Base-by-base conservation (phyloP, 1,139 yeast species). In the Yarrowia galli region DNA sequence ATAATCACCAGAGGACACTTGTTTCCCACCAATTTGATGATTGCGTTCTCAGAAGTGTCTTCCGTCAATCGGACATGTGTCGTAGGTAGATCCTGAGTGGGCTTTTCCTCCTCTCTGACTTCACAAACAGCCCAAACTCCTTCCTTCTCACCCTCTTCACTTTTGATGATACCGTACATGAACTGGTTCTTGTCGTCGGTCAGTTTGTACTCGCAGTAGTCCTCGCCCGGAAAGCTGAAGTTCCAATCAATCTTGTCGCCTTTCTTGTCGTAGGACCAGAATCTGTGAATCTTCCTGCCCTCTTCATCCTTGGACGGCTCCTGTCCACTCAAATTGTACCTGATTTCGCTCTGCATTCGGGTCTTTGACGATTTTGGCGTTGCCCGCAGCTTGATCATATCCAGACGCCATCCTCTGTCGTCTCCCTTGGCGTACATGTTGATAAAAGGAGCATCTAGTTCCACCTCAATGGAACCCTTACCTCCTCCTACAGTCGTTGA, bases 131-230 rank as follows among this genome's bases (percentile, higher is more conserved):
- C 42, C 42, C 58, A 35, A 7, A 51, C 58, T 2, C 42, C 58
- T 16, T 35, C 40, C 42, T 32, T 51, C 15, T 51, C 42, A 7
- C 60, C 60, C 9, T 54, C 60, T 7, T 36, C 45, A 12, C 22
- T 16, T 22, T 54, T 36, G 32, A 54, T 38, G 16, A 54, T 20
- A 1, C 45, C 60, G 35, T 54, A 54, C 46, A 54, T 38, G 45
- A 38, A 54, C 45, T 38, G 32, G 45, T 54, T 38, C 10, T 23
- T 54, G n/a, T 54, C 60, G 22, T 54, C 60, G 2, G 60, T 54
- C 22, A 54, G 35, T 18, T 54, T 54, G 45, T 54, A 54, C n/a
- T 54, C 60, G 45, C 60, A 54, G 45, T 54, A 54, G 12, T 54
- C 46, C 22, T 36, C 32, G 22, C 60, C 45, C 20, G 22, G 32